These are phyloP conservation scores for Aspergillus costaricaensis DNA, from an alignment of 2,329 filamentous ascomycete genomes.

Conservation along the genomic window DNA sequence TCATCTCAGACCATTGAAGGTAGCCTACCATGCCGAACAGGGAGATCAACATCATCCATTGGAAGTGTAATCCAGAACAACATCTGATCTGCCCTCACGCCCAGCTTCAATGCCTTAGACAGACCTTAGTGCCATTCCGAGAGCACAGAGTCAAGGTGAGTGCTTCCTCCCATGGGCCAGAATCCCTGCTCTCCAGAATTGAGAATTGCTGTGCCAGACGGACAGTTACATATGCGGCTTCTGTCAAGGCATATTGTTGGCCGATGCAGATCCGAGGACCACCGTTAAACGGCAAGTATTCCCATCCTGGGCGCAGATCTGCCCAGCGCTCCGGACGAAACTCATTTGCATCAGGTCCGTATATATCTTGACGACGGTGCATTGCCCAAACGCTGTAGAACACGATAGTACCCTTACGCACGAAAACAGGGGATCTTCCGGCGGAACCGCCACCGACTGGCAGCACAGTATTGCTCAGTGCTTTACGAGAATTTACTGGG, in stretches of 20 bases:
- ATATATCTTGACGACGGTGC: slow-evolving; percentile 65
- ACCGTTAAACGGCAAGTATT: slow-evolving; percentile 39
- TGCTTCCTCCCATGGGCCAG: slow-evolving; percentile 30
- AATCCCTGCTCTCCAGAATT: slow-evolving; percentile 31
- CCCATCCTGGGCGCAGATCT: slow-evolving; percentile 30
- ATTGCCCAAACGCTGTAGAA: slow-evolving; percentile 68
- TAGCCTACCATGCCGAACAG: too few relatives aligned
- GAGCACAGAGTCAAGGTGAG: slow-evolving; percentile 26
- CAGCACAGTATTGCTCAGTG: slow-evolving; percentile 42
- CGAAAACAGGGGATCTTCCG: slow-evolving; percentile 58
- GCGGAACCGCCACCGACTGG: slow-evolving; percentile 62
- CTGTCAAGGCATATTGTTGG: slow-evolving; percentile 40
- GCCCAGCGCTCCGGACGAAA: slow-evolving; percentile 55
- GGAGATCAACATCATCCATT: too few relatives aligned
- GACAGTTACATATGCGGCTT: slow-evolving; percentile 38
- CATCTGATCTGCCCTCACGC: too few relatives aligned
- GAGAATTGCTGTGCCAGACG: slow-evolving; percentile 38
- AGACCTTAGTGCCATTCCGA: slow-evolving; percentile 25
- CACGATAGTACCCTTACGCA: slow-evolving; percentile 66
- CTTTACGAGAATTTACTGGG: slow-evolving; percentile 43
- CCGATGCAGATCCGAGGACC: slow-evolving; percentile 37
- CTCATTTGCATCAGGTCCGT: slow-evolving; percentile 46
- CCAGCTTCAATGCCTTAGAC: neutral
- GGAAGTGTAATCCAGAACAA: too few relatives aligned
- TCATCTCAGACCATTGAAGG: too few relatives aligned